A percentile compares a stretch with the other conserved stretches of the same genome.
phyloP scores from a whole-genome alignment of 768 basidiomycete species.

The Tephrocybe rancida region DNA sequence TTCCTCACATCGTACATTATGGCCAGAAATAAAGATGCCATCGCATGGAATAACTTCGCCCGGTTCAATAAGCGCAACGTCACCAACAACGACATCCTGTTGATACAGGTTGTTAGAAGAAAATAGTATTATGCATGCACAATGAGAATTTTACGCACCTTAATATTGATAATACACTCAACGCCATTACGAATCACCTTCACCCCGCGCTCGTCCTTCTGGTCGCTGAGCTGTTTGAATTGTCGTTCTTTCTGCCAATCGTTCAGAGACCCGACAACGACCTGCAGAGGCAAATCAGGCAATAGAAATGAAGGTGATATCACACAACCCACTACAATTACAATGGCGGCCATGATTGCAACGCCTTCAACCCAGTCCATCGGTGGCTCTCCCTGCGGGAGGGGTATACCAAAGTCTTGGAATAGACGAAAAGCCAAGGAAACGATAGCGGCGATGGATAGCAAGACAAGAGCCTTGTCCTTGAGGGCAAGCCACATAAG shows the following conservation, averaged over 20 bases:
- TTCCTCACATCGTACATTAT: conserved; percentile 95
- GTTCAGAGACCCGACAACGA: conserved; percentile 90
- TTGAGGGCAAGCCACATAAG: conserved; percentile 88
- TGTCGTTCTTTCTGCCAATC: conserved; percentile 99
- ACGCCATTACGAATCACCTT: conserved; percentile 77
- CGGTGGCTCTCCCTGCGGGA: conserved; percentile 60
- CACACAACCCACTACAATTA: conserved; percentile 75
- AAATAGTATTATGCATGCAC: conserved; percentile 12
- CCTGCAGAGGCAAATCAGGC: too few relatives aligned
- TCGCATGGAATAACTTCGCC: conserved; percentile 97
- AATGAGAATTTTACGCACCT: conserved; percentile 44
- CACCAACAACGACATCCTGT: conserved; percentile 92
- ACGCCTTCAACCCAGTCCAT: conserved; percentile 99
- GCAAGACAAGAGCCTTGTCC: conserved; percentile 88
- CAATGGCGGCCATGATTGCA: conserved; percentile 74
- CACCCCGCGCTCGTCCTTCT: conserved; percentile 92
- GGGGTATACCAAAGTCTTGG: conserved; percentile 83
- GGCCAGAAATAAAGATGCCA: conserved; percentile 89
- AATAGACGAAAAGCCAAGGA: conserved; percentile 94
- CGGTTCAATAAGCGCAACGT: conserved; percentile 91
- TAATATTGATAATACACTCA: conserved; percentile 79
- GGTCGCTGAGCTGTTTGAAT: conserved; percentile 88
- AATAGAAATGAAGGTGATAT: too few relatives aligned
- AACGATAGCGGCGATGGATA: conserved; percentile 90
- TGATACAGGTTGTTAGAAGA: conserved; percentile 17